phyloP scores from a whole-genome alignment of 2,329 filamentous ascomycete genomes.

The Incumbomyces lentus region DNA sequence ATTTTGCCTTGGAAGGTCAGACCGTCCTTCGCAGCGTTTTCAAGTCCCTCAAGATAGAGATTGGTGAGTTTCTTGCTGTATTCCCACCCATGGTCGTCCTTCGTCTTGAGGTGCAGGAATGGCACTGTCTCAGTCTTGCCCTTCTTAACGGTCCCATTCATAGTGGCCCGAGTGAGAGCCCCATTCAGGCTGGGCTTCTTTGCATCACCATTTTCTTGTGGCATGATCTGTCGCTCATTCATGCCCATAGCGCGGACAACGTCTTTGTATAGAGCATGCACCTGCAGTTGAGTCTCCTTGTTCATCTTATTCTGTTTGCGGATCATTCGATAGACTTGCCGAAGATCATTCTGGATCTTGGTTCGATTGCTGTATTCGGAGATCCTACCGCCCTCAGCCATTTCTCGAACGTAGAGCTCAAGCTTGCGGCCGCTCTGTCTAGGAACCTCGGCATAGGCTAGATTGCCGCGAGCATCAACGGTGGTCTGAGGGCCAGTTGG shows the following conservation, averaged over 20 bases:
- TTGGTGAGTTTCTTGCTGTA: slow-evolving; percentile 98
- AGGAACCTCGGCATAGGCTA: slow-evolving; percentile 82
- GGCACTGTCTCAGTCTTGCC: slow-evolving; percentile 96
- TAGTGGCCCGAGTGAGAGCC: slow-evolving; percentile 29
- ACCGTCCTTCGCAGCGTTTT: slow-evolving; percentile 76
- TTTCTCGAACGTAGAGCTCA: slow-evolving; percentile 95
- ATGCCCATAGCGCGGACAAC: slow-evolving; percentile 89
- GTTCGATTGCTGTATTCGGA: slow-evolving; percentile 97
- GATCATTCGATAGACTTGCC: slow-evolving; percentile 95
- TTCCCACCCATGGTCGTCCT: slow-evolving; percentile 89
- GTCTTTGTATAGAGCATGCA: slow-evolving; percentile 89
- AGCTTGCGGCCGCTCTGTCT: slow-evolving; percentile 87
- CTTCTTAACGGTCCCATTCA: slow-evolving; percentile 51
- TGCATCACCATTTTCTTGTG: slow-evolving; percentile 61
- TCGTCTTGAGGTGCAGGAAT: slow-evolving; percentile 93
- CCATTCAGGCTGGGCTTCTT: slow-evolving; percentile 48
- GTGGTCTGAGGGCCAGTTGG: slow-evolving; percentile 87
- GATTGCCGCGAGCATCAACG: slow-evolving; percentile 84
- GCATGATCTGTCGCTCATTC: slow-evolving; percentile 96
- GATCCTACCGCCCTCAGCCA: slow-evolving; percentile 97
- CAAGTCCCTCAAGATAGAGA: slow-evolving; percentile 81
- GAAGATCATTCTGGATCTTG: slow-evolving; percentile 93
- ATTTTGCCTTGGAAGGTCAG: slow-evolving; percentile 92
- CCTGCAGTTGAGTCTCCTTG: slow-evolving; percentile 90
- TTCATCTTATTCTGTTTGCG: slow-evolving; percentile 97